Base-by-base conservation (phyloP, 2,329 filamentous ascomycete genomes). In the Lecanosticta acicola region DNA sequence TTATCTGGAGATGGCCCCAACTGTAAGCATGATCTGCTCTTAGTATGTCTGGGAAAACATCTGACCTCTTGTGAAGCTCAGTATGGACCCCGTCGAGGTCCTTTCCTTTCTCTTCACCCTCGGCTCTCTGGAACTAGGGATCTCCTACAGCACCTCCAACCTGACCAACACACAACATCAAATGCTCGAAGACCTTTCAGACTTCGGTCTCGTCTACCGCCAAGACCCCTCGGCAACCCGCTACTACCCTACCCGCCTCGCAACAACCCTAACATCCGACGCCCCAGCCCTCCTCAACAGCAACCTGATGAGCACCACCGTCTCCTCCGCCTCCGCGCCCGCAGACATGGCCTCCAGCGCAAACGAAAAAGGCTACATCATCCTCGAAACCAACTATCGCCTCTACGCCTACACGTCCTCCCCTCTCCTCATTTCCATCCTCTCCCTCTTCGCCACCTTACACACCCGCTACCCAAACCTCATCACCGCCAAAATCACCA, bases 301-400 rank as follows among this genome's bases (percentile, higher is more conserved):
- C 41, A 81, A 81, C 7, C 80, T 90, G 40, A 55, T 58, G 55
- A 75, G 81, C 21, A 83, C 84, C 34, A 83, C 83, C 5, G 76
- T 81, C 1, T 45, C 49, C 51, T 43, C 38, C 32, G 14, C 81
- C 1, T 36, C 50, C 32, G 35, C 50, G 16, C 37, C 56, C 16
- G 51, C 59, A 26, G 57, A 52, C 11, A 47, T 55, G 29, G 61
- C 46, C 38, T 56, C 57, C 54, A 68, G 67, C 18, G 59, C 67
- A 1, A 61, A 67, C 42, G 71, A 77, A 40, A 82, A 83, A 59
- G 90, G 90, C 52, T 93, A 88, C 71, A 88, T 98, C 63, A 90
- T 98, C 60, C 80, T 98, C 56, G 93, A 98, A 72, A 98, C 93
- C 7, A 98, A 98, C 70, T 97, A 96, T 71, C 86, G 93, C 19